These are phyloP conservation scores for Zelonia costaricensis DNA, from an alignment of 208 protist species.

Conservation along the genomic window DNA sequence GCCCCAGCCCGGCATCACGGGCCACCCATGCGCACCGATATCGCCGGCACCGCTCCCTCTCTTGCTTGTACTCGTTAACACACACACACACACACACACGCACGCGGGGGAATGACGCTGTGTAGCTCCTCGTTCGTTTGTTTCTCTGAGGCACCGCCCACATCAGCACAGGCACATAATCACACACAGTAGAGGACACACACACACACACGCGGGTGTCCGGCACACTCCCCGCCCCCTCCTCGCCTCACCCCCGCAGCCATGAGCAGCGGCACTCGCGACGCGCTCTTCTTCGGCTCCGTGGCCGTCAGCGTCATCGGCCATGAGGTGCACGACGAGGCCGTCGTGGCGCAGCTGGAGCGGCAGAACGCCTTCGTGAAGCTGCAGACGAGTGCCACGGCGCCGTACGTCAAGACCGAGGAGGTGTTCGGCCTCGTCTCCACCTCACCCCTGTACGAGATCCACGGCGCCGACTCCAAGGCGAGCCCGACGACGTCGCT, in stretches of 20 bases:
- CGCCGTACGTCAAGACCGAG: constrained; percentile 27
- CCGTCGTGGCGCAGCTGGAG: constrained; percentile 34
- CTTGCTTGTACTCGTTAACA: background rate
- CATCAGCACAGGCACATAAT: too few relatives aligned
- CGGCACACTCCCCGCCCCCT: too few relatives aligned
- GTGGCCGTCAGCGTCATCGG: constrained; percentile 54
- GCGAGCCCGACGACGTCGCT: background rate
- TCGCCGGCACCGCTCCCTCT: too few relatives aligned
- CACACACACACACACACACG: background rate
- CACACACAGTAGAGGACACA: too few relatives aligned
- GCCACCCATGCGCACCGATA: too few relatives aligned
- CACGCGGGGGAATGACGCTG: background rate
- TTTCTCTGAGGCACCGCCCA: background rate
- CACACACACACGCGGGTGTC: too few relatives aligned
- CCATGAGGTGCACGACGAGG: constrained; percentile 43
- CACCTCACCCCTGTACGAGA: constrained; percentile 37
- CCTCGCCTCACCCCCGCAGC: background rate
- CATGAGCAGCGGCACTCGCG: constrained; percentile 18
- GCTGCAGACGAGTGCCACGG: constrained; percentile 35
- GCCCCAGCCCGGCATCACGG: too few relatives aligned
- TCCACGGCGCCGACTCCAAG: constrained; percentile 4
- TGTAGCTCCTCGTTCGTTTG: background rate
- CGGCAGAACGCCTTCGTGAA: constrained; percentile 33
- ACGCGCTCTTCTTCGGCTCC: constrained; percentile 72
- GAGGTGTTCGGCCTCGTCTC: constrained; percentile 50